A percentile compares a stretch with the other conserved stretches of the same genome.
Evolutionary conservation across 2,329 filamentous ascomycete species (phyloP).

Genomic region (Mycosphaerella sp.): DNA sequence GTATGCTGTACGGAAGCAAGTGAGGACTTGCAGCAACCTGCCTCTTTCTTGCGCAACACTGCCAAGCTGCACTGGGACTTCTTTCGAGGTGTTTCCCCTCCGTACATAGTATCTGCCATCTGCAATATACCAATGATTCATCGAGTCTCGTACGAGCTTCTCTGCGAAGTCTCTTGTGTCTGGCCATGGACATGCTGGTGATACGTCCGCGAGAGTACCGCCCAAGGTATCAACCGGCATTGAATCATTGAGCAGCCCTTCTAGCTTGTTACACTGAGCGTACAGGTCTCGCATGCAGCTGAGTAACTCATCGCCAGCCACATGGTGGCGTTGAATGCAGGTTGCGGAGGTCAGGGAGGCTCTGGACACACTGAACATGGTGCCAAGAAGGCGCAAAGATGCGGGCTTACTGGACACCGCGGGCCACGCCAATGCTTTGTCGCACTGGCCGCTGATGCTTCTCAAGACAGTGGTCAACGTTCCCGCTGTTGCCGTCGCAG

Average conservation of each 20-base stretch:
- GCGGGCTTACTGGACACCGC: neutral
- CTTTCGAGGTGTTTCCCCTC: constrained; percentile 40
- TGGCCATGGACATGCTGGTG: constrained; percentile 8
- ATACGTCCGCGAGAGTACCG: neutral
- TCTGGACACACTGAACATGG: constrained; percentile 16
- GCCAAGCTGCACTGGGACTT: constrained; percentile 38
- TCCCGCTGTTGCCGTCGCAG: neutral
- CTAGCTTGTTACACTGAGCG: neutral
- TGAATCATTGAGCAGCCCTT: constrained; percentile 5
- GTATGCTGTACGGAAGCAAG: constrained; percentile 9
- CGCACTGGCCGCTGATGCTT: constrained; percentile 1
- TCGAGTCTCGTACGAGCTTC: constrained; percentile 40
- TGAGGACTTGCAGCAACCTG: constrained; percentile 7
- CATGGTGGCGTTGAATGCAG: constrained; percentile 12
- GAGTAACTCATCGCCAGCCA: constrained; percentile 3
- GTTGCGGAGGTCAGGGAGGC: constrained; percentile 13
- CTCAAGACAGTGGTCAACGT: neutral
- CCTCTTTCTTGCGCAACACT: constrained; percentile 16
- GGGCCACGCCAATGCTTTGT: neutral
- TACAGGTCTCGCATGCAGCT: constrained; percentile 9
- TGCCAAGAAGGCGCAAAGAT: neutral
- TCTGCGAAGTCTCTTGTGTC: constrained; percentile 26
- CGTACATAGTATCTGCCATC: constrained; percentile 44
- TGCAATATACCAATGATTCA: constrained; percentile 45
- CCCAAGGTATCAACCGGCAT: neutral